These are phyloP conservation scores for Hymenoscyphus fraxineus DNA, from an alignment of 2,329 filamentous ascomycete species.

Conservation along the genomic window DNA sequence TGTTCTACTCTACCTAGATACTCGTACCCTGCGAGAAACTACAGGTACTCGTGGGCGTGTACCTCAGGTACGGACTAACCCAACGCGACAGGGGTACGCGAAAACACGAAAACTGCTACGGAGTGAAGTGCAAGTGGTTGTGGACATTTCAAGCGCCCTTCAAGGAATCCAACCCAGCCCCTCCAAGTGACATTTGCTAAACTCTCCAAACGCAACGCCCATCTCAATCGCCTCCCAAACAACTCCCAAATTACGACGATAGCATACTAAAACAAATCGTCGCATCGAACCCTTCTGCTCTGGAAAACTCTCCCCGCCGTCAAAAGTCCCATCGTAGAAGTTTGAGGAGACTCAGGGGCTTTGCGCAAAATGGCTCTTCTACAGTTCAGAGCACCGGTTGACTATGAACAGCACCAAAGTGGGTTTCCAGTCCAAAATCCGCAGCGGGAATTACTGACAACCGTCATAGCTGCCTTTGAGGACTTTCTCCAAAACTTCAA, in stretches of 20 bases:
- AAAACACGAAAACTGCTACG: conserved; percentile 2
- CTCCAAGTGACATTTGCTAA: conserved; percentile 7
- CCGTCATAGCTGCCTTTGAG: conserved; percentile 67
- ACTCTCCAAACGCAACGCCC: neutral
- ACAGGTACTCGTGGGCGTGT: no score
- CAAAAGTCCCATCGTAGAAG: neutral
- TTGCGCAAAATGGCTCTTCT: conserved; percentile 73
- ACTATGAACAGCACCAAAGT: conserved; percentile 87
- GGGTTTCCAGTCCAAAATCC: conserved; percentile 18
- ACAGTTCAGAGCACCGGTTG: conserved; percentile 71
- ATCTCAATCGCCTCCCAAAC: neutral
- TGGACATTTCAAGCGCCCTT: conserved; percentile 19
- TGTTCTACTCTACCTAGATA: no score
- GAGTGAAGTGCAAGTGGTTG: neutral
- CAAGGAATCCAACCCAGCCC: conserved; percentile 15
- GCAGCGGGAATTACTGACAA: conserved; percentile 14
- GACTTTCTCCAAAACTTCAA: conserved; percentile 89
- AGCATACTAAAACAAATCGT: neutral
- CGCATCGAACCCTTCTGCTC: neutral
- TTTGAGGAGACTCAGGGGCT: conserved; percentile 17
- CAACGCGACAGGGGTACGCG: neutral
- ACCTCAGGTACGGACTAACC: no score
- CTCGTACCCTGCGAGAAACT: no score
- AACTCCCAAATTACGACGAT: neutral
- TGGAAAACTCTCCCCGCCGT: neutral